phyloP scores from a whole-genome alignment of 1,139 yeast genomes.

The Pichia norvegensis region DNA sequence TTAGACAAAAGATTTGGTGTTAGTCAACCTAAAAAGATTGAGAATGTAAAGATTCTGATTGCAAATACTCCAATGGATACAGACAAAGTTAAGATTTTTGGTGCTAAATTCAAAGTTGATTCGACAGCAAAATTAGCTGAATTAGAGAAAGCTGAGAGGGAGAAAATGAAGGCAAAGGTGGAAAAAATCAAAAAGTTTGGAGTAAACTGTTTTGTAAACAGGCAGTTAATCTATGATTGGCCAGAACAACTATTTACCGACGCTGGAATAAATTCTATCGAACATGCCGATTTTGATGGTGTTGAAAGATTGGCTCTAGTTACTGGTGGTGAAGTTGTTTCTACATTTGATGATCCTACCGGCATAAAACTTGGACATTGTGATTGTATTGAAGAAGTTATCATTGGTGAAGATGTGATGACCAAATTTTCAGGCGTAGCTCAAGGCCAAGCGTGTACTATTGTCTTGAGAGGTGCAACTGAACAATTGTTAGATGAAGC shows the following conservation, averaged over 20 bases:
- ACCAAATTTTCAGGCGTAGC: slow-evolving; percentile 91
- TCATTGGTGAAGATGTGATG: slow-evolving; percentile 84
- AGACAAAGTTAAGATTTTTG: slow-evolving; percentile 93
- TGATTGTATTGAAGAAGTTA: slow-evolving; percentile 80
- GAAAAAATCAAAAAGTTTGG: slow-evolving; percentile 78
- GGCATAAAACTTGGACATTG: slow-evolving; percentile 81
- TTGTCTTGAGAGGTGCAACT: slow-evolving; percentile 94
- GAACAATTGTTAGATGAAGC: slow-evolving; percentile 95
- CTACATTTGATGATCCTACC: slow-evolving; percentile 92
- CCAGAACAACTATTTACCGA: slow-evolving; percentile 95
- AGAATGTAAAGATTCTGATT: slow-evolving; percentile 78
- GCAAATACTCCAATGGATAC: slow-evolving; percentile 98
- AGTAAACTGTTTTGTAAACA: slow-evolving; percentile 84
- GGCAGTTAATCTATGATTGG: slow-evolving; percentile 95
- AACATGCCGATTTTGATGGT: slow-evolving; percentile 98
- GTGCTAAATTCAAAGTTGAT: slow-evolving; percentile 96
- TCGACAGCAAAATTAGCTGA: slow-evolving; percentile 93
- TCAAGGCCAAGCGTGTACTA: slow-evolving; percentile 94
- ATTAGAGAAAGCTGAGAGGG: slow-evolving; percentile 89
- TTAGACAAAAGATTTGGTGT: slow-evolving; percentile 89
- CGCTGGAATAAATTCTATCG: slow-evolving; percentile 80
- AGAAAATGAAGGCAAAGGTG: slow-evolving; percentile 85
- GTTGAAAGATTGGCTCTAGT: slow-evolving; percentile 93
- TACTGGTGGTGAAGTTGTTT: slow-evolving; percentile 96
- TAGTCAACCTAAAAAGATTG: slow-evolving; percentile 80